A percentile compares a stretch with the other conserved stretches of the same genome.
These are phyloP conservation scores for Ceratocystis eucalypticola DNA, from an alignment of 2,329 filamentous ascomycete genomes.

Conservation along the genomic window DNA sequence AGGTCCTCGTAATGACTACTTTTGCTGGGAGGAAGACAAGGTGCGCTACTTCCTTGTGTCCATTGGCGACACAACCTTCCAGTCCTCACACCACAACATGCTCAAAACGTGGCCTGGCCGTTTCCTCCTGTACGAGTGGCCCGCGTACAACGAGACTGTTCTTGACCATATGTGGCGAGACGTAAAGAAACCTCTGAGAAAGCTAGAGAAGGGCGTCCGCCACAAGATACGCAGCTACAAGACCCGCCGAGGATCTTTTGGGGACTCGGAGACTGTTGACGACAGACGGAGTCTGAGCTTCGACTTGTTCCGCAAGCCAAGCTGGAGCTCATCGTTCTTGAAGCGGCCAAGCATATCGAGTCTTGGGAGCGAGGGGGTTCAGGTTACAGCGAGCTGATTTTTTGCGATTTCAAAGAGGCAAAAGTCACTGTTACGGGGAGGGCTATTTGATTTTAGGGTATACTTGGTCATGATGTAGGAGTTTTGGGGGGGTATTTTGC, in stretches of 20 bases:
- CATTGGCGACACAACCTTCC: conserved; percentile 15
- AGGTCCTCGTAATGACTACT: conserved; percentile 15
- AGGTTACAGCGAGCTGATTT: background rate
- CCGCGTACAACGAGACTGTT: conserved; percentile 9
- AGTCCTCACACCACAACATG: conserved; percentile 15
- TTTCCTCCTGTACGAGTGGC: conserved; percentile 17
- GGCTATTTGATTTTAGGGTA: background rate
- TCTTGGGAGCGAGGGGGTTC: background rate
- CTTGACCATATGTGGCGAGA: conserved; percentile 7
- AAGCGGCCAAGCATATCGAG: background rate
- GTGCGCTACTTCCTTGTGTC: conserved; percentile 17
- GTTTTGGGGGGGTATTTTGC: background rate
- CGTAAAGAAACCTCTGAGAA: conserved; percentile 8
- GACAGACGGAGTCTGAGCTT: conserved; percentile 10
- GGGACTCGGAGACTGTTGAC: background rate
- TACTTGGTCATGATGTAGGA: background rate
- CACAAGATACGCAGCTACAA: conserved; percentile 7
- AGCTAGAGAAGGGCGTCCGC: conserved; percentile 4
- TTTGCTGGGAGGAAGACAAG: conserved; percentile 18
- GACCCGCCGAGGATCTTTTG: background rate
- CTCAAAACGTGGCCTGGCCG: conserved; percentile 15
- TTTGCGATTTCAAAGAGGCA: background rate
- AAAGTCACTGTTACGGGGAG: background rate
- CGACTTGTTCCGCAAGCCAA: conserved; percentile 11
- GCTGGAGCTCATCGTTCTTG: conserved; percentile 8